phyloP scores from a whole-genome alignment of 371 early-diverging fungal genomes.

The Mortierella sp. region DNA sequence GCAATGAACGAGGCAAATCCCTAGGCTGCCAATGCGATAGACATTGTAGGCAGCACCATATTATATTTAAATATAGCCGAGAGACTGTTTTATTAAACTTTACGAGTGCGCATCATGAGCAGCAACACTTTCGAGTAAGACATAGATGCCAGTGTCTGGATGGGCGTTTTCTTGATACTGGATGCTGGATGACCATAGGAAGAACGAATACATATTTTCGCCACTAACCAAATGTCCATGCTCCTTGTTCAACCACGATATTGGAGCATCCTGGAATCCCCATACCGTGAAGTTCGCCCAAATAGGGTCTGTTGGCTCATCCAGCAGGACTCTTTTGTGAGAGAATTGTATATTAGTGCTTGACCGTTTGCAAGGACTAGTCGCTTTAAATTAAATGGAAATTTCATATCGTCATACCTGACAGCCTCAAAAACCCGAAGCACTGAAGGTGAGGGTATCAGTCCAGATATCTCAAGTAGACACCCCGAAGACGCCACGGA shows the following conservation, averaged over 20 bases:
- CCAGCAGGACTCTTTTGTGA: neutral
- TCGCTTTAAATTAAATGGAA: neutral
- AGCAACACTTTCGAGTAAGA: constrained; percentile 40
- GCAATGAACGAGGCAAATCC: constrained; percentile 49
- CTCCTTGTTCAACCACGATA: constrained; percentile 68
- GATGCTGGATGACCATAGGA: constrained; percentile 52
- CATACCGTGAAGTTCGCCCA: constrained; percentile 73
- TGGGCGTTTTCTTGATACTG: constrained; percentile 10
- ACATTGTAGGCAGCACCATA: neutral
- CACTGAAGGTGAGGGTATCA: constrained; percentile 34
- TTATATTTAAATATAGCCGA: neutral
- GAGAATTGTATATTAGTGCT: neutral
- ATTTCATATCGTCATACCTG: constrained; percentile 14
- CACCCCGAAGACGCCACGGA: constrained; percentile 20
- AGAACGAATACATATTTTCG: constrained; percentile 72
- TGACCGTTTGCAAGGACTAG: neutral
- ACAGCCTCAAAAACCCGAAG: constrained; percentile 22
- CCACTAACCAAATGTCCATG: constrained; percentile 70
- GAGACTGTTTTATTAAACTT: neutral
- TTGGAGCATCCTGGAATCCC: constrained; percentile 78
- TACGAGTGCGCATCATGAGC: constrained; percentile 39
- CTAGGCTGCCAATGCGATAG: constrained; percentile 1
- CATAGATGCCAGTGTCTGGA: constrained; percentile 33
- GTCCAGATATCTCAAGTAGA: constrained; percentile 34
- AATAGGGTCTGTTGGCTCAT: neutral